Percentiles rank a stretch among this genome's conserved stretches.
phyloP scores from a whole-genome alignment of 352 stramenopile species.

The Phytopythium boreale region DNA sequence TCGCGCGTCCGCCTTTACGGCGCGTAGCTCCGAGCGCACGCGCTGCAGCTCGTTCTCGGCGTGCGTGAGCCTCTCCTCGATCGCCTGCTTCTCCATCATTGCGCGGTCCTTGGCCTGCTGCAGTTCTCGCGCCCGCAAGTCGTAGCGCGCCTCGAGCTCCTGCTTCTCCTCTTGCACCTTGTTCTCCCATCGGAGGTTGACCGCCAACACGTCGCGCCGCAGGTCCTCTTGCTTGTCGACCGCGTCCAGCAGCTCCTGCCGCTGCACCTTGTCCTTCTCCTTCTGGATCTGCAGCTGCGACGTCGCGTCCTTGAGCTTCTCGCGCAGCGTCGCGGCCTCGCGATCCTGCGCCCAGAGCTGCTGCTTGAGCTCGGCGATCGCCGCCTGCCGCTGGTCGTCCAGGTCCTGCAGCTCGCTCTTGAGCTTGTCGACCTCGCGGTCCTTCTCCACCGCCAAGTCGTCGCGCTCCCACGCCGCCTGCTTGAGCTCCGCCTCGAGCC shows the following conservation, averaged over 20 bases:
- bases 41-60: slow-evolving; percentile 63
- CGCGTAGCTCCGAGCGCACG: slow-evolving; percentile 44
- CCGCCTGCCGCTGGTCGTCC: slow-evolving; percentile 45
- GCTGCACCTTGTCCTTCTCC: slow-evolving; percentile 61
- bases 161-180: slow-evolving; percentile 65
- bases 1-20: slow-evolving; percentile 38
- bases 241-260: slow-evolving; percentile 46
- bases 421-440: slow-evolving; percentile 48
- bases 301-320: slow-evolving; percentile 44
- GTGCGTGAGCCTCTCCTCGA: slow-evolving; percentile 52
- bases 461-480: slow-evolving; percentile 60
- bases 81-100: slow-evolving; percentile 50
- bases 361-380: slow-evolving; percentile 44
- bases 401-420: slow-evolving; percentile 51
- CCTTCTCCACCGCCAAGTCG: slow-evolving; percentile 57
- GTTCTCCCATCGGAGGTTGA: slow-evolving; percentile 70
- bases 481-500: slow-evolving; percentile 51
- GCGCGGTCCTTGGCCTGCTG: slow-evolving; percentile 55
- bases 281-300: slow-evolving; percentile 45
- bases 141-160: slow-evolving; percentile 37
- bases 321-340: slow-evolving; percentile 37
- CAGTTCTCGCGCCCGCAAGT: slow-evolving; percentile 49
- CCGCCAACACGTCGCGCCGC: slow-evolving; percentile 54
- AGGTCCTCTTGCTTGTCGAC: slow-evolving; percentile 62
- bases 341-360: slow-evolving; percentile 48